Evolutionary conservation across 176 grass and related monocot genomes (phyloP), one percentile per base, ranked within the genome.

Genomic region (Carex myosuroides): DNA sequence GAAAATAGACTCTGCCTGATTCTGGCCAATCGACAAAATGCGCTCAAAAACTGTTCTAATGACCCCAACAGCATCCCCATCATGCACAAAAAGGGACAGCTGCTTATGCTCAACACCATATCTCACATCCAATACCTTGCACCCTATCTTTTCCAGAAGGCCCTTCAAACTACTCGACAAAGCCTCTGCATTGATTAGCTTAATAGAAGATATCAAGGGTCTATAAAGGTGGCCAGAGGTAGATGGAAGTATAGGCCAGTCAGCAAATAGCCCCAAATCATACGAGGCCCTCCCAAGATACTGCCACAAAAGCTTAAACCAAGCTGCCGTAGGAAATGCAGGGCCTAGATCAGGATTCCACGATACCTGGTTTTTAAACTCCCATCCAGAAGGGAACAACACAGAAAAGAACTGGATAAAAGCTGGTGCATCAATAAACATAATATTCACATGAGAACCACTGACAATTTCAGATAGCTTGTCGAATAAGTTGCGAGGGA

Each of bases 231-330:
- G 81, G 12, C 95, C 95, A 59, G 90, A 90, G 55, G 89, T 94
- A 80, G 92, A 93, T 88, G 95, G 95, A 66, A 98, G 86, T 93
- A 94, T 87, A 88, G 95, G 95, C 95, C 95, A 98, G 44, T 98
- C 89, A 79, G 72, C 81, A 86, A 98, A 94, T 80, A 94, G 84
- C 79, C 82, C 85, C 67, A 98, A 88, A 64, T 91, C 92, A 86
- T 94, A 98, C 13, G 89, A 90, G 41, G 13, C 50, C 80, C 89
- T 70, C 21, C 67, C 74, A 81, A 98, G 88, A 90, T 91, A 98
- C 74, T 85, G 85, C 95, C 95, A 98, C 79, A 98, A 98, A 90
- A 93, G 90, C 87, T 88, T 89, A 86, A 94, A 98, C 95, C 95
- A 98, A 73, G 68, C 82, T 82, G 79, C 84, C 29, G 86, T 87